A percentile compares a stretch with the other conserved stretches of the same genome.
Conservation (phyloP, 75 land plant genomes). For the Cupressus sempervirens region DNA sequence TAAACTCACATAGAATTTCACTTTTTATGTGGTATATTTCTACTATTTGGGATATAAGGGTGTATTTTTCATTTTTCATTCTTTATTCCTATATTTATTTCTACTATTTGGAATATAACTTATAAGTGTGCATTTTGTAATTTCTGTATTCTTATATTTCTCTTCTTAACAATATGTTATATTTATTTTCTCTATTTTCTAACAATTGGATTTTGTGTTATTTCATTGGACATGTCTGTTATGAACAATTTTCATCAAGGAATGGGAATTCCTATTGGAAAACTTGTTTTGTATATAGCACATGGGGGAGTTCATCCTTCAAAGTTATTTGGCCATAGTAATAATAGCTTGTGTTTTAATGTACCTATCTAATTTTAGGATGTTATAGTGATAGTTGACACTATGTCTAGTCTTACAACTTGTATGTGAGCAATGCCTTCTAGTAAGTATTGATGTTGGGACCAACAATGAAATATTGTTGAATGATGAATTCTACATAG, state of each 20-base stretch:
- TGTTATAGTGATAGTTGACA: background rate
- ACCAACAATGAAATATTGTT: conserved; percentile 37
- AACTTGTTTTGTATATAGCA: conserved; percentile 40
- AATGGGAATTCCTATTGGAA: conserved; percentile 53
- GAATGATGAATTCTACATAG: conserved; percentile 79
- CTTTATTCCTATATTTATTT: background rate
- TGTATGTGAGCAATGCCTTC: conserved; percentile 29
- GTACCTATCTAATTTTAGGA: background rate
- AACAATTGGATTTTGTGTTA: background rate
- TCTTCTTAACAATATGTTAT: background rate
- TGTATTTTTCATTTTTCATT: background rate
- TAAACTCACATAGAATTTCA: background rate
- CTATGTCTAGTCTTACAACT: background rate
- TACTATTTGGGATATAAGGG: background rate
- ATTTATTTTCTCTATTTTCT: conserved; percentile 1
- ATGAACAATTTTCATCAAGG: conserved; percentile 24
- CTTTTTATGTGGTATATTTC: background rate
- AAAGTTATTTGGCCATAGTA: conserved; percentile 18
- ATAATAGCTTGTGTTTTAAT: background rate
- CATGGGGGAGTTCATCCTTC: conserved; percentile 49
- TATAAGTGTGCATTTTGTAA: too few species aligned
- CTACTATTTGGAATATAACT: too few species aligned
- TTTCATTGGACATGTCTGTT: background rate
- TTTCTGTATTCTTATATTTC: background rate
- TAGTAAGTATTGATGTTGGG: conserved; percentile 44